These are phyloP conservation scores for Hyphodiscus hymeniophilus DNA, from an alignment of 495 filamentous ascomycete genomes.

Conservation along the genomic window DNA sequence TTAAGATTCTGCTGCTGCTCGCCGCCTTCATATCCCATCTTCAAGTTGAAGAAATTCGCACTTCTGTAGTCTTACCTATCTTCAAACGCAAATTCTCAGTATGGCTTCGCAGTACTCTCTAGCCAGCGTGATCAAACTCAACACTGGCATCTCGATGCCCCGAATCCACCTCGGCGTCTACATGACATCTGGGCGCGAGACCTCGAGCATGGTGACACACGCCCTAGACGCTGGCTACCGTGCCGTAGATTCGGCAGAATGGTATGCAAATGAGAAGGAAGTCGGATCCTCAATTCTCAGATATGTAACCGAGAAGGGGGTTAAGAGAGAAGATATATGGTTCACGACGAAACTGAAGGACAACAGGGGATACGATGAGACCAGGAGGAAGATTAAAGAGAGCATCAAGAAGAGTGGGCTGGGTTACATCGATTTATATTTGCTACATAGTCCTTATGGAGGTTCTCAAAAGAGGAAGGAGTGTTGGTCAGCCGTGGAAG, in stretches of 20 bases:
- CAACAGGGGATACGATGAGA: constrained; percentile 49
- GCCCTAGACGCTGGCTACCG: constrained; percentile 41
- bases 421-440: constrained; percentile 55
- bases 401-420: constrained; percentile 46
- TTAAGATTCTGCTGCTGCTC: too few species aligned
- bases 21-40: too few species aligned
- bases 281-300: constrained; percentile 47
- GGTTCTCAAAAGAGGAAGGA: constrained; percentile 47
- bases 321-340: constrained; percentile 52
- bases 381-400: constrained; percentile 45
- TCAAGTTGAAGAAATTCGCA: too few species aligned
- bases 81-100: too few species aligned
- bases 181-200: constrained; percentile 44
- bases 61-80: too few species aligned
- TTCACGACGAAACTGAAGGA: constrained; percentile 59
- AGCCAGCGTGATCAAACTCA: constrained; percentile 31
- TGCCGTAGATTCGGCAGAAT: constrained; percentile 59
- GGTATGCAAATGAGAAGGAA: constrained; percentile 62
- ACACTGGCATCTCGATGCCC: constrained; percentile 53
- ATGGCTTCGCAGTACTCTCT: constrained; percentile 5
- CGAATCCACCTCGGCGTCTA: constrained; percentile 62
- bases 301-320: constrained; percentile 33
- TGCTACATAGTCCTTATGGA: constrained; percentile 54
- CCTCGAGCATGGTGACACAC: constrained; percentile 35
- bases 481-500: constrained; percentile 57